Evolutionary conservation across 1,284 basidiomycete genomes (phyloP).

Genomic region (Trametes hirsuta): DNA sequence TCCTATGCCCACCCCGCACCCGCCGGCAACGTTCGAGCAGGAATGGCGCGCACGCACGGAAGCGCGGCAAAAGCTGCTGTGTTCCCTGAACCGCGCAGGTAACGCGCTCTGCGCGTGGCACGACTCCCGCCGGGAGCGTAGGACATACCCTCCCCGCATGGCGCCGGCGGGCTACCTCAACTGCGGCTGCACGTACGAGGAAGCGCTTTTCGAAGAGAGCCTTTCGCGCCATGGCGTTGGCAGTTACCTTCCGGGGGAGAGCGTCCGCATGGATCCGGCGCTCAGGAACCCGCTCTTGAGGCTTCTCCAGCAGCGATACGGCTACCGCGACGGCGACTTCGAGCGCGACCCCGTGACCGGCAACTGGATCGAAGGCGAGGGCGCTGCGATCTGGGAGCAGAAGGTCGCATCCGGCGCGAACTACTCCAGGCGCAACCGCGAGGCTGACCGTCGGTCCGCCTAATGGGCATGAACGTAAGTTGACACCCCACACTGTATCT

Average conservation of each 20-base stretch:
- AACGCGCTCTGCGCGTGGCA: conserved; percentile 88
- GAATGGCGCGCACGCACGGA: conserved; percentile 74
- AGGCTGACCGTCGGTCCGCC: conserved; percentile 32
- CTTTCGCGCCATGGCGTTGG: conserved; percentile 76
- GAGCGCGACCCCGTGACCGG: conserved; percentile 66
- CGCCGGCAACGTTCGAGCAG: conserved; percentile 52
- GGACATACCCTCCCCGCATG: conserved; percentile 76
- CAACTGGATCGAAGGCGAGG: conserved; percentile 67
- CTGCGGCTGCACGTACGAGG: conserved; percentile 80
- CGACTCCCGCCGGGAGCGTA: conserved; percentile 79
- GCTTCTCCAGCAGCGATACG: conserved; percentile 69
- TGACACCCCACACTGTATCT: conserved; percentile 9
- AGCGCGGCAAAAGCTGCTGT: conserved; percentile 68
- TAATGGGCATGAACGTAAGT: conserved; percentile 6
- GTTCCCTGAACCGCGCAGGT: conserved; percentile 81
- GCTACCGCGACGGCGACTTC: conserved; percentile 83
- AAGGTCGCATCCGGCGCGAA: conserved; percentile 47
- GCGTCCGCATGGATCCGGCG: conserved; percentile 83
- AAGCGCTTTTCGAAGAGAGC: conserved; percentile 84
- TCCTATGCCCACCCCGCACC: conserved; percentile 43
- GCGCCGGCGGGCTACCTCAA: conserved; percentile 77
- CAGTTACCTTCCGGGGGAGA: conserved; percentile 80
- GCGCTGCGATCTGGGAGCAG: conserved; percentile 63
- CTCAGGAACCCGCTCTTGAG: conserved; percentile 76
- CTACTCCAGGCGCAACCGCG: conserved; percentile 38